These are phyloP conservation scores for Thamnidium elegans DNA, from an alignment of 192 early-diverging fungal species.

Conservation along the genomic window DNA sequence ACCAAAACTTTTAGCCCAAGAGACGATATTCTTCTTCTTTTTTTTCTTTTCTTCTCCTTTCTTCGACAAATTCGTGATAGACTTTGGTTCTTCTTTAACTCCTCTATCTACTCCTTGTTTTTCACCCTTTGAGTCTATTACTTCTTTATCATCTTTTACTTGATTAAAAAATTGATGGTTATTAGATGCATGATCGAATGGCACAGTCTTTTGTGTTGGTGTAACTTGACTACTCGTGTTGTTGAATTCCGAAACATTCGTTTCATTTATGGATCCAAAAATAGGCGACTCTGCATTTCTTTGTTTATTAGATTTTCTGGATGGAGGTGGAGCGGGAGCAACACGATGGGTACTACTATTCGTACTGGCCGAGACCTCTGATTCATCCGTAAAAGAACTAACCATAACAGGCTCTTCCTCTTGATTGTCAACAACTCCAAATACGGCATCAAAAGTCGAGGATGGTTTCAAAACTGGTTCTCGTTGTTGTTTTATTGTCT, in stretches of 20 bases:
- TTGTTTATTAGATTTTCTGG: slow-evolving; percentile 1
- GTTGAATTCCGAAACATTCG: too few relatives aligned
- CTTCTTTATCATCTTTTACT: too few relatives aligned
- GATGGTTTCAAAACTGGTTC: background rate
- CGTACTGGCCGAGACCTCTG: background rate
- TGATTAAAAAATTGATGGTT: too few relatives aligned
- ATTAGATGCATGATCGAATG: too few relatives aligned
- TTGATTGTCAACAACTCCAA: slow-evolving; percentile 2
- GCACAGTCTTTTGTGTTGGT: too few relatives aligned
- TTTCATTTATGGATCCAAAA: too few relatives aligned
- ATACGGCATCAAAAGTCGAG: slow-evolving; percentile 24
- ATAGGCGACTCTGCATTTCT: too few relatives aligned
- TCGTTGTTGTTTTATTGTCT: too few relatives aligned
- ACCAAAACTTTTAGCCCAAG: slow-evolving; percentile 28
- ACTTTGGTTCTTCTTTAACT: background rate
- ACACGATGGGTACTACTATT: background rate
- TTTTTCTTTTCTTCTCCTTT: slow-evolving; percentile 14
- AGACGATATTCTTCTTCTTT: slow-evolving; percentile 5
- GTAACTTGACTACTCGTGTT: too few relatives aligned
- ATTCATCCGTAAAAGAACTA: too few relatives aligned
- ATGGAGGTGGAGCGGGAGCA: slow-evolving; percentile 15
- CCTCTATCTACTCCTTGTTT: background rate
- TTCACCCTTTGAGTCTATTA: too few relatives aligned
- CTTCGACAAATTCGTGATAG: background rate
- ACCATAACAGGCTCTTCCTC: too few relatives aligned